Evolutionary conservation across 306 rosid genomes (phyloP).

Genomic region (Corylus heterophylla): DNA sequence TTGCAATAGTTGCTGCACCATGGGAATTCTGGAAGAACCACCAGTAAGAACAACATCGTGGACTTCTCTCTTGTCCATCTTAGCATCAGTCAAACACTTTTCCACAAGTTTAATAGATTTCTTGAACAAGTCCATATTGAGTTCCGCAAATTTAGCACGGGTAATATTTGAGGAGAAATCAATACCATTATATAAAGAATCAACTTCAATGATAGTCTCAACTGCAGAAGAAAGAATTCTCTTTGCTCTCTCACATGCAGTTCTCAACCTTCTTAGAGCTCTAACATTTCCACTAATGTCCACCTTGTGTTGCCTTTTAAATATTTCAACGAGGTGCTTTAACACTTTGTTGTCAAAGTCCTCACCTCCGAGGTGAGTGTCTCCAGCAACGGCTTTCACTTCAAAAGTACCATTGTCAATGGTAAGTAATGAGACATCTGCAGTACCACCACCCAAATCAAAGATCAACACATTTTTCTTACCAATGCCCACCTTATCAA

Average conservation of each 20-base stretch:
- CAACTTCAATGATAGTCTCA: neutral
- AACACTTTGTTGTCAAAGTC: slow-evolving; percentile 37
- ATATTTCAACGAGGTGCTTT: slow-evolving; percentile 1
- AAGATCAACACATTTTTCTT: slow-evolving; percentile 19
- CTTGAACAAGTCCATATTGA: slow-evolving; percentile 26
- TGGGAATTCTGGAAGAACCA: slow-evolving; percentile 32
- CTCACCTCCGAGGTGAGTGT: slow-evolving; percentile 39
- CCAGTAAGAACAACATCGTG: slow-evolving; percentile 29
- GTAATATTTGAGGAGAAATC: slow-evolving; percentile 24
- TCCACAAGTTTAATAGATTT: slow-evolving; percentile 22
- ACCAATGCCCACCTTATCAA: neutral
- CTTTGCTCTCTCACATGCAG: slow-evolving; percentile 21
- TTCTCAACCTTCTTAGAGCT: slow-evolving; percentile 5
- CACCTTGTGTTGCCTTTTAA: slow-evolving; percentile 12
- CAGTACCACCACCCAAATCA: slow-evolving; percentile 18
- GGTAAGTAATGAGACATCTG: slow-evolving; percentile 18
- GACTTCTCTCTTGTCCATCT: slow-evolving; percentile 19
- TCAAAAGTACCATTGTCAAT: neutral
- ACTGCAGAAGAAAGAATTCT: slow-evolving; percentile 1
- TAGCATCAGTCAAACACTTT: slow-evolving; percentile 21
- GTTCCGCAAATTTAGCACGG: slow-evolving; percentile 23
- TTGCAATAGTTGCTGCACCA: slow-evolving; percentile 17
- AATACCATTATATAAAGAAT: slow-evolving; percentile 12
- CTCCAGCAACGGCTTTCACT: slow-evolving; percentile 30
- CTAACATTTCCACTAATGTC: slow-evolving; percentile 19